Evolutionary conservation across 2,329 filamentous ascomycete species (phyloP).

Genomic region (Fusarium pseudocircinatum): DNA sequence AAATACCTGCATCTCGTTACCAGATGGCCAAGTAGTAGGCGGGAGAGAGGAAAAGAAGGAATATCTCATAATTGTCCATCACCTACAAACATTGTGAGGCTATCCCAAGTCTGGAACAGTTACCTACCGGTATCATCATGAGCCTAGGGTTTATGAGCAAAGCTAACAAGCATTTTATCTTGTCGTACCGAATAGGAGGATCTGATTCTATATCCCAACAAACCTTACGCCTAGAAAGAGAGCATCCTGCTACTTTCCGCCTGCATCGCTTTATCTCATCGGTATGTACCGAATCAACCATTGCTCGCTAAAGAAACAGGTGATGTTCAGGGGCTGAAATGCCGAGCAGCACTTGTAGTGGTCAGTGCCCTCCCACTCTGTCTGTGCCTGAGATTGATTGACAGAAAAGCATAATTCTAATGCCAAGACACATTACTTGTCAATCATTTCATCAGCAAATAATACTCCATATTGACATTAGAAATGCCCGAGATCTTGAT

Average conservation of each 20-base stretch:
- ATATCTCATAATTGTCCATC: neutral
- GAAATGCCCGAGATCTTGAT: constrained; percentile 17
- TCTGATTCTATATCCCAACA: neutral
- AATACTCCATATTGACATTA: neutral
- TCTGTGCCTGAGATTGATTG: constrained; percentile 24
- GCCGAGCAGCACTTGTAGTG: constrained; percentile 1
- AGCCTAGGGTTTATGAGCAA: too few species aligned
- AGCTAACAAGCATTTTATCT: neutral
- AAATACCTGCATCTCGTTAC: neutral
- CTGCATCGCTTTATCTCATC: neutral
- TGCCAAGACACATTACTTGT: constrained; percentile 16
- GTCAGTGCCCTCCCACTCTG: constrained; percentile 4
- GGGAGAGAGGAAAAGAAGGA: neutral
- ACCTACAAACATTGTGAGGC: neutral
- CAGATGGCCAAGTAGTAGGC: neutral
- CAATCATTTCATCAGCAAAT: neutral
- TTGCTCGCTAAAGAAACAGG: neutral
- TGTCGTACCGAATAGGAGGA: neutral
- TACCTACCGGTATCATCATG: neutral
- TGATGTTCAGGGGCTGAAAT: constrained; percentile 12
- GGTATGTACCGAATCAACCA: neutral
- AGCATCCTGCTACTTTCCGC: neutral
- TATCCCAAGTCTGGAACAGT: neutral
- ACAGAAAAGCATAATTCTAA: constrained; percentile 15
- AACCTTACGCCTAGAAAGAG: neutral